phyloP scores from a whole-genome alignment of 2,329 filamentous ascomycete species.

The Berkeleyomyces rouxiae region DNA sequence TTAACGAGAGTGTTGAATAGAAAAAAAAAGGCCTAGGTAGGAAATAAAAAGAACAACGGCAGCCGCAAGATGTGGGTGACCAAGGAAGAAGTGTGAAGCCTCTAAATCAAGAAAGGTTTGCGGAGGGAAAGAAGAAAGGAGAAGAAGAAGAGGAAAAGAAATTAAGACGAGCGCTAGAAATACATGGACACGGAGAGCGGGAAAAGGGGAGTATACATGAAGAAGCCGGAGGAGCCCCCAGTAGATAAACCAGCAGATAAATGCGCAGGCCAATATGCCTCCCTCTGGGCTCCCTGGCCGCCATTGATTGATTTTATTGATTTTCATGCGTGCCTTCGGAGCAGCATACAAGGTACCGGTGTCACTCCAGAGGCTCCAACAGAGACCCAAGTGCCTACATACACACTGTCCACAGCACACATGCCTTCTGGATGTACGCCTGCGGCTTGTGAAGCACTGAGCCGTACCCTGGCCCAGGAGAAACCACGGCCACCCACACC shows the following conservation, averaged over 20 bases:
- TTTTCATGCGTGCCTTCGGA: not conserved
- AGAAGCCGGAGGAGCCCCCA: not conserved
- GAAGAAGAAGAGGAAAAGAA: slow-evolving; percentile 17
- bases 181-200: not conserved
- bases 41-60: slow-evolving; percentile 15
- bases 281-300: not conserved
- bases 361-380: no score
- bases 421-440: not conserved
- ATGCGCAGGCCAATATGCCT: not conserved
- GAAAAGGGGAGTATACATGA: slow-evolving; percentile 13
- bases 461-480: not conserved
- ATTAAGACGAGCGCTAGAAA: slow-evolving; percentile 15
- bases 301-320: not conserved
- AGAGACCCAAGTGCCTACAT: no score
- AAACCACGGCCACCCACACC: no score
- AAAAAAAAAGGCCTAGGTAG: slow-evolving; percentile 17
- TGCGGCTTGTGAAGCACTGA: not conserved
- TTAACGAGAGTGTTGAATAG: slow-evolving; percentile 18
- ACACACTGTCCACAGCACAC: no score
- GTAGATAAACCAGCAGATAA: not conserved
- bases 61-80: slow-evolving; percentile 16
- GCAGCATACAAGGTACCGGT: no score
- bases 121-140: slow-evolving; percentile 15
- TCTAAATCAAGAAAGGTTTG: slow-evolving; percentile 10
- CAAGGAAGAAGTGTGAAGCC: slow-evolving; percentile 16